These are phyloP conservation scores for Physcomitrium patens DNA, from an alignment of 225 moss, liverwort and hornwort species.

Conservation along the genomic window DNA sequence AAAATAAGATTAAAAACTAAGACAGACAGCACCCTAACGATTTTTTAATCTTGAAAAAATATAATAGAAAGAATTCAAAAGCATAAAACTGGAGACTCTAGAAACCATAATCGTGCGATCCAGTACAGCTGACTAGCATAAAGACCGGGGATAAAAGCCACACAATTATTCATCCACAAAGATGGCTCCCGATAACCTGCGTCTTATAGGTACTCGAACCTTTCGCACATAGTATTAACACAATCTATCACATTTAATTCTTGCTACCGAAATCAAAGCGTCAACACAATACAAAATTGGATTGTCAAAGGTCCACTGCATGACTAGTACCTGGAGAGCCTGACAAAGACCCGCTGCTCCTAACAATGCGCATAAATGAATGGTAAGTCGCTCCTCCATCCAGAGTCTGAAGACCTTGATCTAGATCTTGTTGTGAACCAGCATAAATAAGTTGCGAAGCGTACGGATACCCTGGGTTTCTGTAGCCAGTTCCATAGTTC, in stretches of 20 bases:
- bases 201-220: not conserved
- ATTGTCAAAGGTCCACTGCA: conserved; percentile 4
- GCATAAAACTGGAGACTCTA: not conserved
- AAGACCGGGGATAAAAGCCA: no score
- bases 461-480: conserved; percentile 65
- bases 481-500: conserved; percentile 54
- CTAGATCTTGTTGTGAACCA: conserved; percentile 62
- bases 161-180: no score
- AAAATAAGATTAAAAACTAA: no score
- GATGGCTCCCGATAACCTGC: no score
- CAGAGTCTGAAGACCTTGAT: conserved; percentile 66
- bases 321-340: conserved; percentile 56
- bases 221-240: conserved; percentile 9
- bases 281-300: not conserved
- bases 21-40: no score
- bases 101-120: not conserved
- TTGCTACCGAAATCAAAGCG: conserved; percentile 15
- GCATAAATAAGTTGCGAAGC: conserved; percentile 61
- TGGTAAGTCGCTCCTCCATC: conserved; percentile 77
- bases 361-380: conserved; percentile 63
- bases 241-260: not conserved
- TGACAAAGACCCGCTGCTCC: conserved; percentile 76
- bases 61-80: not conserved
- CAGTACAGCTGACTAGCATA: conserved; percentile 1
- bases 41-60: no score